A percentile compares a stretch with the other conserved stretches of the same genome.
Conservation (phyloP, 1,139 yeast species). For the Kodamaea ohmeri region DNA sequence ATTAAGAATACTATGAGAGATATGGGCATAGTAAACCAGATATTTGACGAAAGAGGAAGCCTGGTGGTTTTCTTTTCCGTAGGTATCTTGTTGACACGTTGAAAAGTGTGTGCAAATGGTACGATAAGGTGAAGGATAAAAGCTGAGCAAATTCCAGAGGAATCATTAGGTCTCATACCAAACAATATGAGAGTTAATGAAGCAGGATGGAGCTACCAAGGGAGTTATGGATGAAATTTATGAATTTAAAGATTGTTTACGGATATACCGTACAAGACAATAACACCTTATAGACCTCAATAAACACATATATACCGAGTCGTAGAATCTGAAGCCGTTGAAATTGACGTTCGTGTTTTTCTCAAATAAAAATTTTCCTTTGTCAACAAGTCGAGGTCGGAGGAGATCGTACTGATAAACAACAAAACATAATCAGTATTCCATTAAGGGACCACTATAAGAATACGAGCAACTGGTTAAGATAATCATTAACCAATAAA, state of each 20-base stretch:
- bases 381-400: conserved; percentile 3
- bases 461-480: too few relatives aligned
- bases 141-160: background rate
- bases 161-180: too few relatives aligned
- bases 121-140: background rate
- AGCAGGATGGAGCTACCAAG: too few relatives aligned
- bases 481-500: too few relatives aligned
- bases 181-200: too few relatives aligned
- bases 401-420: background rate
- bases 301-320: background rate
- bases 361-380: conserved; percentile 3
- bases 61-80: conserved; percentile 4
- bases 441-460: too few relatives aligned
- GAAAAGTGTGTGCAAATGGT: background rate
- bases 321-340: too few relatives aligned
- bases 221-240: too few relatives aligned
- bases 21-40: too few relatives aligned
- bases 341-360: conserved; percentile 4
- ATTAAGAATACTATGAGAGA: too few relatives aligned
- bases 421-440: background rate
- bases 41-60: conserved; percentile 3
- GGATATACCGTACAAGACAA: background rate
- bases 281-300: background rate
- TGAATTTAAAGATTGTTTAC: background rate
- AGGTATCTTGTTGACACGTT: background rate